phyloP scores from a whole-genome alignment of 305 asterid genomes.

The Fraxinus floribunda region DNA sequence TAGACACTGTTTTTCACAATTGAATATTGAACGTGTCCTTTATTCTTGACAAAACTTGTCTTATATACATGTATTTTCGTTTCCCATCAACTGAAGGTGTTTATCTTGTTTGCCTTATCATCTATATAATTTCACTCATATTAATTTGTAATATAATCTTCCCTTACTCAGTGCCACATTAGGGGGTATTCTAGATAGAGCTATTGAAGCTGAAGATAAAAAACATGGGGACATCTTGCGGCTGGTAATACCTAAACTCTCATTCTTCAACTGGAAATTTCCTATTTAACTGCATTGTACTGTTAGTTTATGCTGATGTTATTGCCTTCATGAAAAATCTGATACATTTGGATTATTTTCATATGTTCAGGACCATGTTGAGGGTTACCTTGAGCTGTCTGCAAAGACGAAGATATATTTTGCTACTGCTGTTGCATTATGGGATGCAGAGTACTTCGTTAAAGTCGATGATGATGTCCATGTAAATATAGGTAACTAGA shows the following conservation, averaged over 20 bases:
- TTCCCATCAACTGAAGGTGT: neutral
- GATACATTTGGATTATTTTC: neutral
- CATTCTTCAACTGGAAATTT: neutral
- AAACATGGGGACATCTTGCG: conserved; percentile 93
- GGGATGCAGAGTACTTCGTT: conserved; percentile 93
- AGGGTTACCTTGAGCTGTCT: conserved; percentile 90
- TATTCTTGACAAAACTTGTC: neutral
- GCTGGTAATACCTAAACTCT: conserved; percentile 47
- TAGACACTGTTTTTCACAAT: neutral
- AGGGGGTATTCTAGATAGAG: conserved; percentile 89
- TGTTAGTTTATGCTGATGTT: neutral
- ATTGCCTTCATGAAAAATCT: neutral
- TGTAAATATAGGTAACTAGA: conserved; percentile 73
- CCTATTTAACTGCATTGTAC: neutral
- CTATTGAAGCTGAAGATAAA: conserved; percentile 78
- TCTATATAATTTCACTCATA: neutral
- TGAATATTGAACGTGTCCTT: neutral
- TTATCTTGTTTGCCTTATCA: neutral
- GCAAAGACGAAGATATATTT: conserved; percentile 90
- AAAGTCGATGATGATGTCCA: conserved; percentile 97
- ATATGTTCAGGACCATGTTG: conserved; percentile 71
- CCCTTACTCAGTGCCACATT: conserved; percentile 60
- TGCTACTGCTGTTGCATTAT: conserved; percentile 68
- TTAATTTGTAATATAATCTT: neutral
- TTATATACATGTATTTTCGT: neutral